Base-by-base conservation (phyloP, 2,329 filamentous ascomycete genomes). In the Colletotrichum shisoi region DNA sequence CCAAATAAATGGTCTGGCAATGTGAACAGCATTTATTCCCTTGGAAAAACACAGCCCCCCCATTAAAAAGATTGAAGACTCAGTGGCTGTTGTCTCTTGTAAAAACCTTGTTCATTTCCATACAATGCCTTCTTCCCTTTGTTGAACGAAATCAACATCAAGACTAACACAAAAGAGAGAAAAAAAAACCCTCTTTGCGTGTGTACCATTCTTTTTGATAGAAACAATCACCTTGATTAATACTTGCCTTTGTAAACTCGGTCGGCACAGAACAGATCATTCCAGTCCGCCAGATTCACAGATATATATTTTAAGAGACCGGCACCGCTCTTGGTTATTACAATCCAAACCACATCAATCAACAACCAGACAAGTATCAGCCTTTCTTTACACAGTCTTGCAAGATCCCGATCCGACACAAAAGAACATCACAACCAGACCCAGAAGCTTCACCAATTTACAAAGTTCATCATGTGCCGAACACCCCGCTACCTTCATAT, bases 251-350 rank as follows among this genome's bases (percentile, higher is more conserved):
- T 52, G 27, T 52, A 9, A 19, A 4, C 7, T 52, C n/a, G 8
- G 7, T 1, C 13, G 8, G 1, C 2, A 37, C 13, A 8, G 2
- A 19, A 13, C 2, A n/a, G 19, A 19, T 2, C 0, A 8, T 13
- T 13, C 9, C 3, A 8, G 19, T 9, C 2, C 3, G 7, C 48
- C 21, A 6, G 12, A 24, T 1, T 24, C 19, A 8, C 4, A 2
- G n/a, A 39, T 2, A 3, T 39, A 21, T 21, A 39, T 34, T 9
- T 34, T 9, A 8, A 53, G 7, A 17, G 3, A 21, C 12, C 21
- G 21, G 9, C 11, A 9, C 3, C n/a, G 2, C 2, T 53, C 12
- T 11, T 6, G 1, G 8, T 15, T 3, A 15, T 21, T 17, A 1
- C 31, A 21, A 19, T 4, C 12, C 12, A 24, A 17, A 21, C 6